Evolutionary conservation across 202 grass and related monocot genomes (phyloP).

Genomic region (Zoysia matrella): DNA sequence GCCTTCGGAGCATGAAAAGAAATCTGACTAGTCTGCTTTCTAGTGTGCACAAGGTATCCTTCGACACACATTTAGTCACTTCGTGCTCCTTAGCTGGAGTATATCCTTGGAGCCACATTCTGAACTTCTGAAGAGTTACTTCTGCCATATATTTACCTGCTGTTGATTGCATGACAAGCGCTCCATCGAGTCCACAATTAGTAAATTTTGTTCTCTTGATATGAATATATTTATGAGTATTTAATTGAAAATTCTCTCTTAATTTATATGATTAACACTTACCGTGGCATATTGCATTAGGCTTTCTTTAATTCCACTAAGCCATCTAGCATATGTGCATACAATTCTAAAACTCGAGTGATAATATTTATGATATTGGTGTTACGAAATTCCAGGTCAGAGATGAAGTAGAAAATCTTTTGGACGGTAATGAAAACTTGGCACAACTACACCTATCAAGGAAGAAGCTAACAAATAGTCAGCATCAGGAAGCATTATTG

Average conservation of each 20-base stretch:
- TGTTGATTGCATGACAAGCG: not conserved
- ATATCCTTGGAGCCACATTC: too few species aligned
- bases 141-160: not conserved
- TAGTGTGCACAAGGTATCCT: slow-evolving; percentile 69
- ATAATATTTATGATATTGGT: not conserved
- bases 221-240: not conserved
- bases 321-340: not conserved
- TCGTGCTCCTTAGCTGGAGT: not conserved
- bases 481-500: slow-evolving; percentile 57
- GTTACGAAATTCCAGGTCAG: slow-evolving; percentile 49
- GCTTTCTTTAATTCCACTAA: slow-evolving; percentile 6
- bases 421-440: slow-evolving; percentile 74
- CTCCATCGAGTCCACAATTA: not conserved
- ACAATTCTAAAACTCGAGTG: not conserved
- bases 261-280: not conserved
- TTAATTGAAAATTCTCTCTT: not conserved
- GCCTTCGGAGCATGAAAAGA: slow-evolving; percentile 63
- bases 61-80: not conserved
- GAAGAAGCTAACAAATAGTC: slow-evolving; percentile 59
- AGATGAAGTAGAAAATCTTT: slow-evolving; percentile 73
- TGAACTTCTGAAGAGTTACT: not conserved
- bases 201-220: not conserved
- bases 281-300: not conserved
- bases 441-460: slow-evolving; percentile 57
- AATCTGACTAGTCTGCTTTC: slow-evolving; percentile 67